Evolutionary conservation across 352 stramenopile species (phyloP).

Genomic region (Pythium dissotocum): DNA sequence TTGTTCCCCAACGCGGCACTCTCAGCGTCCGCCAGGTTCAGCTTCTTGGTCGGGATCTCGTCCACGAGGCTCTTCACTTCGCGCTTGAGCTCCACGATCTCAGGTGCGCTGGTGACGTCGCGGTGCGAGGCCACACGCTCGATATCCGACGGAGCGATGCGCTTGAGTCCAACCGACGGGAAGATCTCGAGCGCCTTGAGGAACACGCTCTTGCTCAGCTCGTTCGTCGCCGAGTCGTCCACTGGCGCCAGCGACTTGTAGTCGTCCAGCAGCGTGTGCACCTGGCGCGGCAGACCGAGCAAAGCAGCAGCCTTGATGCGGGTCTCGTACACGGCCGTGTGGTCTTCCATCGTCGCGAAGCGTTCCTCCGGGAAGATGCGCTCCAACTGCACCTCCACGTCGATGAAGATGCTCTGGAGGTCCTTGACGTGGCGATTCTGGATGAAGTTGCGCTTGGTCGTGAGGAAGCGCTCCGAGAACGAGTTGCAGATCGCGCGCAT

Average conservation of each 20-base stretch:
- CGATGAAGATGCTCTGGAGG: constrained; percentile 55
- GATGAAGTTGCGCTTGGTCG: constrained; percentile 38
- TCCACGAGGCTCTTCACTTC: constrained; percentile 6
- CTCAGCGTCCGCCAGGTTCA: not conserved
- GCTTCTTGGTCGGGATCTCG: constrained; percentile 15
- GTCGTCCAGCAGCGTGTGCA: constrained; percentile 61
- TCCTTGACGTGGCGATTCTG: constrained; percentile 43
- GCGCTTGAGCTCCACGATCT: constrained; percentile 16
- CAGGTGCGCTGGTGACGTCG: constrained; percentile 1
- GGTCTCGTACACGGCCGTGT: constrained; percentile 56
- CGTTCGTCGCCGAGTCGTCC: not conserved
- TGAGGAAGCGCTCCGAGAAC: constrained; percentile 56
- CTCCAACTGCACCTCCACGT: constrained; percentile 59
- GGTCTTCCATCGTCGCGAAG: constrained; percentile 42
- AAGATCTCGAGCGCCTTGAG: constrained; percentile 31
- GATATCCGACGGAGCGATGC: constrained; percentile 10
- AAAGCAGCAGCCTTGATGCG: constrained; percentile 63
- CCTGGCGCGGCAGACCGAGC: constrained; percentile 41
- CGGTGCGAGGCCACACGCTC: constrained; percentile 5
- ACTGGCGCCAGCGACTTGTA: constrained; percentile 43
- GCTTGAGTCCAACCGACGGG: constrained; percentile 21
- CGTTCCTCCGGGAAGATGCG: constrained; percentile 44
- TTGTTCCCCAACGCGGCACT: not conserved
- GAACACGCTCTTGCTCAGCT: constrained; percentile 20
- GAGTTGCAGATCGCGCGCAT: constrained; percentile 71